Percentiles rank a stretch among this genome's conserved stretches.
phyloP scores from a whole-genome alignment of 768 basidiomycete genomes.

The Vararia minispora region DNA sequence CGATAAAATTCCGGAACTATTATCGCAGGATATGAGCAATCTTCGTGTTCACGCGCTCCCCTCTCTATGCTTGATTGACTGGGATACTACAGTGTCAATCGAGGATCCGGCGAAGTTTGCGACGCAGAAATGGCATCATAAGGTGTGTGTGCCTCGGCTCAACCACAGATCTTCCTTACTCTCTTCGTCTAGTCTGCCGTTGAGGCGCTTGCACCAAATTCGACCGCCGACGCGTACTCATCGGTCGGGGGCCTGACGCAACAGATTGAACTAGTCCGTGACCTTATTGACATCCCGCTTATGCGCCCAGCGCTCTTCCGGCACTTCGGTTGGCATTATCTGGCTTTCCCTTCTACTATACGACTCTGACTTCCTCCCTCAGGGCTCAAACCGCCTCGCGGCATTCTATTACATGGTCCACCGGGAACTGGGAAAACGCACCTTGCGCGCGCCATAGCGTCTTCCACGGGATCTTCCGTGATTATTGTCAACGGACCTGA shows the following conservation, averaged over 20 bases:
- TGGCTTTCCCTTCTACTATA: not conserved
- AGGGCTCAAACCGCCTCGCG: slow-evolving; percentile 94
- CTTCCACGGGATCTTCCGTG: slow-evolving; percentile 77
- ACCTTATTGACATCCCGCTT: slow-evolving; percentile 79
- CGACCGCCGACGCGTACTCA: slow-evolving; percentile 52
- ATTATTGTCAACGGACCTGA: slow-evolving; percentile 94
- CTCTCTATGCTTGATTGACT: slow-evolving; percentile 50
- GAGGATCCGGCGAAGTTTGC: slow-evolving; percentile 18
- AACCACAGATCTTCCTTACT: slow-evolving; percentile 5
- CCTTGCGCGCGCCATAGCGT: slow-evolving; percentile 86
- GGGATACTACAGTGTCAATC: slow-evolving; percentile 53
- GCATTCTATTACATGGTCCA: slow-evolving; percentile 89
- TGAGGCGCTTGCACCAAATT: slow-evolving; percentile 33
- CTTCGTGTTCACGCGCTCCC: slow-evolving; percentile 32
- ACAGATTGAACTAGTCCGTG: slow-evolving; percentile 79
- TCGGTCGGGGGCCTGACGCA: slow-evolving; percentile 80
- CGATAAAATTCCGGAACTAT: slow-evolving; percentile 23
- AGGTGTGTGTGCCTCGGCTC: not conserved
- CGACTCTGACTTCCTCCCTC: slow-evolving; percentile 1
- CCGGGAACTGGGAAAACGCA: slow-evolving; percentile 98
- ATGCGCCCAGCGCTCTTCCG: slow-evolving; percentile 71
- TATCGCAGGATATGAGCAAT: slow-evolving; percentile 28
- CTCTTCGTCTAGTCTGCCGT: slow-evolving; percentile 13
- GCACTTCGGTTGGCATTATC: slow-evolving; percentile 44
- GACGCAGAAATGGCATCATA: slow-evolving; percentile 14